phyloP scores from a whole-genome alignment of 1,284 basidiomycete genomes.

The Cutaneotrichosporon sp. region DNA sequence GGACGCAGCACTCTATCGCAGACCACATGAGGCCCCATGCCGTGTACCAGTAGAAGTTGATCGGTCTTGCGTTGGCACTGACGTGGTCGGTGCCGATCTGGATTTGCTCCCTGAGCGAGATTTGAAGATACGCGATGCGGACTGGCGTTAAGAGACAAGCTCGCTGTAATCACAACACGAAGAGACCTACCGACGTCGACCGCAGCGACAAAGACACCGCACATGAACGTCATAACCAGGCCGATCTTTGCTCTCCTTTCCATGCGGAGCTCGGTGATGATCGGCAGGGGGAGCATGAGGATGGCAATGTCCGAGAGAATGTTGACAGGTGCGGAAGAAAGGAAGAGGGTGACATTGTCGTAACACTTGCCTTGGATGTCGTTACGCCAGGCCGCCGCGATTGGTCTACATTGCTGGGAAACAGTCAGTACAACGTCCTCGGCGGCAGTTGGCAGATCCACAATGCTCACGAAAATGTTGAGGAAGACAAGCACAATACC shows the following conservation, averaged over 20 bases:
- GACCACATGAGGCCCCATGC: slow-evolving; percentile 51
- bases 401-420: slow-evolving; percentile 42
- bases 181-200: slow-evolving; percentile 42
- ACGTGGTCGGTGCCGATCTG: slow-evolving; percentile 16
- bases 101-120: slow-evolving; percentile 36
- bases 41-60: slow-evolving; percentile 45
- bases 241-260: slow-evolving; percentile 49
- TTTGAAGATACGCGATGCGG: slow-evolving; percentile 48
- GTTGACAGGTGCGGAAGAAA: slow-evolving; percentile 50
- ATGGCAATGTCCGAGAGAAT: slow-evolving; percentile 52
- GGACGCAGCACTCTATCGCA: slow-evolving; percentile 48
- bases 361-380: slow-evolving; percentile 37
- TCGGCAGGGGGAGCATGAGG: slow-evolving; percentile 49
- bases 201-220: slow-evolving; percentile 49
- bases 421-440: background rate
- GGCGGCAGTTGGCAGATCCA: background rate
- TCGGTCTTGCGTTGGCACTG: slow-evolving; percentile 22
- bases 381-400: slow-evolving; percentile 38
- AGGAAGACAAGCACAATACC: slow-evolving; percentile 49
- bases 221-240: slow-evolving; percentile 49
- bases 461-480: slow-evolving; percentile 41
- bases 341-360: slow-evolving; percentile 47
- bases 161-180: background rate
- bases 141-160: slow-evolving; percentile 20
- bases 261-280: slow-evolving; percentile 49